These are phyloP conservation scores for Parsonsia alboflavescens DNA, from an alignment of 257 asterid species.

Conservation along the genomic window DNA sequence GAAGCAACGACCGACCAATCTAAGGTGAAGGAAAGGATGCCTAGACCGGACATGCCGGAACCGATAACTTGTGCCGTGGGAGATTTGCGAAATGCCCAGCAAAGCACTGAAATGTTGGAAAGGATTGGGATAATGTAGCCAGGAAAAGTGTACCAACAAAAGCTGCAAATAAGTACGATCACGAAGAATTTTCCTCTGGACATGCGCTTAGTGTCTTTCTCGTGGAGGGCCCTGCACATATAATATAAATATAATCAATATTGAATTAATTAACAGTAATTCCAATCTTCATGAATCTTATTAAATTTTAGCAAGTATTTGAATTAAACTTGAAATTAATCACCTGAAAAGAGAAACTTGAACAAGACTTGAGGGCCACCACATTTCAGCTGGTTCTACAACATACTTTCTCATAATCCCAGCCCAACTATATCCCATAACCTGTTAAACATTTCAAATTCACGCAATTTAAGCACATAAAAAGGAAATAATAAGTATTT, in stretches of 20 bases:
- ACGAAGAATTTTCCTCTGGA: conserved; percentile 58
- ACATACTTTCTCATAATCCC: conserved; percentile 87
- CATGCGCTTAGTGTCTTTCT: conserved; percentile 29
- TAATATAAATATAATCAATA: no score
- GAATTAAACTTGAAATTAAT: no score
- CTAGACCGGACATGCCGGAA: conserved; percentile 65
- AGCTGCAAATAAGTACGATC: conserved; percentile 48
- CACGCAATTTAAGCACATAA: neutral
- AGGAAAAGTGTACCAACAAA: conserved; percentile 52
- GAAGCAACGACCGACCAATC: conserved; percentile 63
- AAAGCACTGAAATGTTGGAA: conserved; percentile 43
- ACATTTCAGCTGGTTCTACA: conserved; percentile 97
- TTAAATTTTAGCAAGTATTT: no score
- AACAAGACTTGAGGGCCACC: conserved; percentile 99
- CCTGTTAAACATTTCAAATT: neutral
- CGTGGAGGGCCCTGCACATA: conserved; percentile 71
- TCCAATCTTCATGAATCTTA: no score
- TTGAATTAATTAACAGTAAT: no score
- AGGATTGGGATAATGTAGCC: conserved; percentile 44
- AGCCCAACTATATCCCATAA: conserved; percentile 71
- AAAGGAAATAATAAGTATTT: neutral
- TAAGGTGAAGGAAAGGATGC: conserved; percentile 48
- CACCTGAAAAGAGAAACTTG: conserved; percentile 93
- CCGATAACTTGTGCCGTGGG: conserved; percentile 57
- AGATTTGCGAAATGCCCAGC: conserved; percentile 46